These are phyloP conservation scores for Pisolithus thermaeus DNA, from an alignment of 1,284 basidiomycete genomes.

Conservation along the genomic window DNA sequence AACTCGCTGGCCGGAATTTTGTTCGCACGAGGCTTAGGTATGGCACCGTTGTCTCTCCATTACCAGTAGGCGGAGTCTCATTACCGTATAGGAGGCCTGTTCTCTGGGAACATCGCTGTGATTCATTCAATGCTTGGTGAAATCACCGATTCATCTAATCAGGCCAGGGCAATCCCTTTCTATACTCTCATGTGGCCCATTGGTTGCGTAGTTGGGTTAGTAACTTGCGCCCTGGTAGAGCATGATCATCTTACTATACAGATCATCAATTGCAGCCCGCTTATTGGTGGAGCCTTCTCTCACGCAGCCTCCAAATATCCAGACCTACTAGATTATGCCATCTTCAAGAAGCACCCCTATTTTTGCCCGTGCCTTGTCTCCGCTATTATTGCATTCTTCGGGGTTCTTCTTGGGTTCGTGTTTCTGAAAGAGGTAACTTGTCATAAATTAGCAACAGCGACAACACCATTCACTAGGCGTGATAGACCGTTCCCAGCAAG, in stretches of 20 bases:
- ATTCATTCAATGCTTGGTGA: constrained; percentile 51
- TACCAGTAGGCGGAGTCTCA: neutral
- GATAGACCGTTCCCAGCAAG: constrained; percentile 38
- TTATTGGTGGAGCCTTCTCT: constrained; percentile 53
- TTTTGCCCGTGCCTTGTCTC: constrained; percentile 48
- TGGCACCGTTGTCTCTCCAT: neutral
- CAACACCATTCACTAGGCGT: neutral
- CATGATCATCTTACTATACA: neutral
- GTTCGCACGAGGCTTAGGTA: constrained; percentile 33
- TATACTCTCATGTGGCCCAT: constrained; percentile 56
- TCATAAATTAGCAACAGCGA: neutral
- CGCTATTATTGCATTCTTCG: constrained; percentile 33
- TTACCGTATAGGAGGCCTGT: constrained; percentile 38
- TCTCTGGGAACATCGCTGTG: constrained; percentile 56
- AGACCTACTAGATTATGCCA: constrained; percentile 34
- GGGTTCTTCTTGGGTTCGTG: constrained; percentile 36
- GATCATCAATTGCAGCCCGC: constrained; percentile 34
- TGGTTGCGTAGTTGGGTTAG: constrained; percentile 47
- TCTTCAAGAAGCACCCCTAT: constrained; percentile 47
- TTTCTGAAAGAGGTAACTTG: constrained; percentile 47
- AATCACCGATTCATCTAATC: constrained; percentile 58
- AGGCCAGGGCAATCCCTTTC: constrained; percentile 54
- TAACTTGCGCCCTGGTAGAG: neutral
- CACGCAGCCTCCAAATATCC: constrained; percentile 45
- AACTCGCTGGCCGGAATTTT: constrained; percentile 42